phyloP scores from a whole-genome alignment of 371 early-diverging fungal species.

The Mucor lusitanicus region DNA sequence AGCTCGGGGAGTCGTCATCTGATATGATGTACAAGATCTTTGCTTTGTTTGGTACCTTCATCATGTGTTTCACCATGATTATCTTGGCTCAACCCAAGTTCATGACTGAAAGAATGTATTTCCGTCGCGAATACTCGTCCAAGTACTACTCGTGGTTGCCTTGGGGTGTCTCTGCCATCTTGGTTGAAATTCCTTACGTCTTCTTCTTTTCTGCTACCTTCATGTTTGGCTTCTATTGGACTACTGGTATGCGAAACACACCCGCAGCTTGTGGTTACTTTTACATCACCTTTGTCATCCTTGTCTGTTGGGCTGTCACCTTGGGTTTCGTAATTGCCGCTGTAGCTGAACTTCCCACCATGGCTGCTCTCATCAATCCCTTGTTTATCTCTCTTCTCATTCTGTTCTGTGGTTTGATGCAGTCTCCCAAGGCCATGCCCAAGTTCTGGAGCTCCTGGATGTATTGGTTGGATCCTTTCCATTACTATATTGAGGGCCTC shows the following conservation, averaged over 20 bases:
- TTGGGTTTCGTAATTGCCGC: slow-evolving; percentile 69
- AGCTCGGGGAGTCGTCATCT: slow-evolving; percentile 41
- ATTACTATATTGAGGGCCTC: slow-evolving; percentile 68
- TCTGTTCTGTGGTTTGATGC: slow-evolving; percentile 67
- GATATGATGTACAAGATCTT: slow-evolving; percentile 69
- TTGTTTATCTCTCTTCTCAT: slow-evolving; percentile 58
- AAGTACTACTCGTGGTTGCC: slow-evolving; percentile 68
- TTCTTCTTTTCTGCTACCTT: slow-evolving; percentile 47
- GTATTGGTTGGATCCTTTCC: slow-evolving; percentile 70
- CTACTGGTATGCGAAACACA: slow-evolving; percentile 51
- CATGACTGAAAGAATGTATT: slow-evolving; percentile 61
- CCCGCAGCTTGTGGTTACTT: slow-evolving; percentile 56
- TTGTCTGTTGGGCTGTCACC: slow-evolving; percentile 60
- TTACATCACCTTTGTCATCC: slow-evolving; percentile 51
- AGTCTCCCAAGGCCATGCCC: slow-evolving; percentile 59
- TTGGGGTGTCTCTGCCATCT: slow-evolving; percentile 49
- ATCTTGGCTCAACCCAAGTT: slow-evolving; percentile 47
- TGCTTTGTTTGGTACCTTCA: slow-evolving; percentile 64
- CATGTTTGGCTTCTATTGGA: slow-evolving; percentile 64
- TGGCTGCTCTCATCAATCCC: slow-evolving; percentile 66
- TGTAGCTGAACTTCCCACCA: slow-evolving; percentile 55
- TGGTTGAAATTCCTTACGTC: slow-evolving; percentile 56
- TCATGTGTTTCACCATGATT: slow-evolving; percentile 47
- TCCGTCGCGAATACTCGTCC: slow-evolving; percentile 63
- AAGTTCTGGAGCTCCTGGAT: slow-evolving; percentile 71